Conservation (phyloP, 2,329 filamentous ascomycete species). For the Ustulina deusta region DNA sequence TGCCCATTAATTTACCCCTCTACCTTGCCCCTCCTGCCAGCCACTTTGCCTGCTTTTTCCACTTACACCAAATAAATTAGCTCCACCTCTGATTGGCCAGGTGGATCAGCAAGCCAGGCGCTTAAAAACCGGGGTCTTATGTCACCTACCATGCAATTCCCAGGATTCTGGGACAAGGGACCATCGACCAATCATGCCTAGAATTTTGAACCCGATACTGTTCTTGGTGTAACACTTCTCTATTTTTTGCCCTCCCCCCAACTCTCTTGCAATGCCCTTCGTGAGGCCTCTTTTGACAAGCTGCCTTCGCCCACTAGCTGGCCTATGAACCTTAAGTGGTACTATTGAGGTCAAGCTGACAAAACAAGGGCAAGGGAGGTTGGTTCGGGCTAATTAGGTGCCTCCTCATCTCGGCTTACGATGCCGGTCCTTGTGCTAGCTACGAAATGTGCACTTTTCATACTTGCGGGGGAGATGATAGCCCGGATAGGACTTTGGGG, state of each 20-base stretch:
- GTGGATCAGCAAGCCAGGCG: constrained; percentile 26
- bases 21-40: constrained; percentile 23
- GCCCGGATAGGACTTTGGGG: constrained; percentile 8
- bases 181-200: constrained; percentile 32
- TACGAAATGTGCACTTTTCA: constrained; percentile 14
- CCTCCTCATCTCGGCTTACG: constrained; percentile 12
- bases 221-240: constrained; percentile 22
- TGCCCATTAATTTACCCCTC: constrained; percentile 33
- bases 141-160: constrained; percentile 38
- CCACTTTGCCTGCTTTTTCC: constrained; percentile 19
- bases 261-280: not conserved
- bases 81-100: constrained; percentile 26
- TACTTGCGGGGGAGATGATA: constrained; percentile 5
- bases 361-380: not conserved
- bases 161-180: constrained; percentile 41
- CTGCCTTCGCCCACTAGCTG: not conserved
- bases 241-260: not conserved
- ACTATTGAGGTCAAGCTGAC: constrained; percentile 1
- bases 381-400: constrained; percentile 30
- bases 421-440: constrained; percentile 8
- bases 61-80: not conserved
- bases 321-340: not conserved
- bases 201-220: constrained; percentile 21
- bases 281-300: not conserved
- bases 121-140: constrained; percentile 37